Percentiles rank a stretch among this genome's conserved stretches.
Evolutionary conservation across 2,329 filamentous ascomycete species (phyloP).

Genomic region (Chaetomium globosum): DNA sequence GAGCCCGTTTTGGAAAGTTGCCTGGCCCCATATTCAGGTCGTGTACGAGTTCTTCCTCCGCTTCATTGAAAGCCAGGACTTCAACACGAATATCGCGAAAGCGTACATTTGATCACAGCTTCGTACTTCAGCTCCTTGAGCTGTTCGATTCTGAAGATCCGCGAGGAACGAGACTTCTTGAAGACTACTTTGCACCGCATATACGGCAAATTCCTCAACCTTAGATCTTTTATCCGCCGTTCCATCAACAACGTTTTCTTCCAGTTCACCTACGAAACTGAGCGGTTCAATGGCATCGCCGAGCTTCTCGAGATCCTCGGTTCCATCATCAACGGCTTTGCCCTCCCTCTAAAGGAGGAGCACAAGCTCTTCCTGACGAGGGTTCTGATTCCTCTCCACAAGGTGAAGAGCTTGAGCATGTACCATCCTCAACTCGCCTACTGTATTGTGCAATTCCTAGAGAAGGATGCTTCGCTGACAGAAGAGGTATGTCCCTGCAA

Average conservation of each 20-base stretch:
- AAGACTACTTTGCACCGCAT: conserved; percentile 98
- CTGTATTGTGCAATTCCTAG: conserved; percentile 97
- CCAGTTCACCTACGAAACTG: conserved; percentile 98
- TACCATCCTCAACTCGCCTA: conserved; percentile 98
- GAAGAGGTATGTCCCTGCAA: conserved; percentile 72
- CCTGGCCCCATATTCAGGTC: conserved; percentile 98
- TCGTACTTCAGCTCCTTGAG: conserved; percentile 94
- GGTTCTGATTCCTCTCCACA: conserved; percentile 90
- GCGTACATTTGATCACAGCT: conserved; percentile 98
- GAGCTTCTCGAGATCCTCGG: conserved; percentile 95
- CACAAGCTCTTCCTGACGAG: conserved; percentile 97
- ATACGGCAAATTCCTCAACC: conserved; percentile 97
- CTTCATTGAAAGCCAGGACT: conserved; percentile 99
- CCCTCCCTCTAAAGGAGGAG: conserved; percentile 93
- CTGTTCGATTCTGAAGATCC: conserved; percentile 98
- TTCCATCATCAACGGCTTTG: conserved; percentile 99
- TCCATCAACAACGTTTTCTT: conserved; percentile 99
- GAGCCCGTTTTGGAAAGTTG: conserved; percentile 97
- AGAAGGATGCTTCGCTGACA: conserved; percentile 94
- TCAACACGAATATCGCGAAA: conserved; percentile 99
- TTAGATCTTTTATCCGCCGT: conserved; percentile 93
- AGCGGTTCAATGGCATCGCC: conserved; percentile 97
- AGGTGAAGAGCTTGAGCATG: conserved; percentile 99
- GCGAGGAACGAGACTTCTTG: conserved; percentile 90
- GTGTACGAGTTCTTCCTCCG: conserved; percentile 99